Base-by-base conservation (phyloP, 2,329 filamentous ascomycete genomes). In the Colletotrichum liaoningense region DNA sequence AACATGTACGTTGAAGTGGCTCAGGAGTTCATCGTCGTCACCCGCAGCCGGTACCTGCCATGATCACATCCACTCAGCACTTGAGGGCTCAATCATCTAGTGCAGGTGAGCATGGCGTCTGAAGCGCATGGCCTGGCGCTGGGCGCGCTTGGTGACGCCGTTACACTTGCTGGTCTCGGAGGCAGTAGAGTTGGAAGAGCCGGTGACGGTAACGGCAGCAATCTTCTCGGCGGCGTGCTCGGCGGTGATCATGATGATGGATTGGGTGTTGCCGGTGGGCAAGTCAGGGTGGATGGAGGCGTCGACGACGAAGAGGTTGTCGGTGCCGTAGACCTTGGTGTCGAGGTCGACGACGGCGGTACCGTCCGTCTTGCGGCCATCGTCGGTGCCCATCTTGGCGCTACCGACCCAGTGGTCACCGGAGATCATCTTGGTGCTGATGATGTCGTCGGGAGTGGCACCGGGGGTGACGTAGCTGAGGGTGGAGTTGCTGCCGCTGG, bases 231-330 rank as follows among this genome's bases (percentile, higher is more conserved):
- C 74, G 4, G 74, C 74, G 52, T 69, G 72, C 62, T 75, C 74
- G 38, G 72, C 72, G 4, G 74, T 67, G 58, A 75, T 67, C 72
- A 75, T 74, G 52, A 75, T 74, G 46, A 75, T 75, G 72, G 74
- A 49, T 54, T 74, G 72, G 19, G 74, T 74, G 72, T 75, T 75
- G 7, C 74, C 74, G 8, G 74, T 75, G 24, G 74, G 68, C 14
- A 75, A 60, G 56, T 79, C 90, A 0, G 91, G 90, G 81, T 91
- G 90, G 75, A 92, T 89, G 26, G 87, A 87, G 0, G 88, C 90
- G 74, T 92, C 90, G 3, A 92, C 88, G 14, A 91, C 87, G 77
- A 90, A 91, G 59, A 91, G 81, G 80, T 91, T 91, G 73, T 90
- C 87, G 0, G 88, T 91, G 57, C 89, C 89, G 75, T 88, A 91